phyloP scores from a whole-genome alignment of 2,329 filamentous ascomycete genomes.

The Aspergillus vadensis region DNA sequence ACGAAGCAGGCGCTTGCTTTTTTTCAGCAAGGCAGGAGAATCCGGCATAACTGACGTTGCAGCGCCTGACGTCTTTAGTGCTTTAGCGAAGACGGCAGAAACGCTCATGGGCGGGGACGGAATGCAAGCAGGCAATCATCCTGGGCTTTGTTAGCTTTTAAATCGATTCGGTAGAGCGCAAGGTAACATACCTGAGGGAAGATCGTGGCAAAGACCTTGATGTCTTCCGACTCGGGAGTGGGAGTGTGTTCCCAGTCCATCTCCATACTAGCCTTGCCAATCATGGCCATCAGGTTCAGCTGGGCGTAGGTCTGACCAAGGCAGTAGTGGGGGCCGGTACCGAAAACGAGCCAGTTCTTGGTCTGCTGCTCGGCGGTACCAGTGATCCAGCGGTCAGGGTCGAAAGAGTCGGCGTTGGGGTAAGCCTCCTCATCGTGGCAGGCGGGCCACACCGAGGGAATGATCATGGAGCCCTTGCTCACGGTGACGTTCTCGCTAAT shows the following conservation, averaged over 20 bases:
- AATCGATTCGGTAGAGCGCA: constrained; percentile 15
- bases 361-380: constrained; percentile 86
- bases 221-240: constrained; percentile 83
- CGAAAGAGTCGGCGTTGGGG: constrained; percentile 81
- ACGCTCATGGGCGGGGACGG: constrained; percentile 46
- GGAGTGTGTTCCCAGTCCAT: constrained; percentile 89
- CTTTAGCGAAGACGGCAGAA: constrained; percentile 4
- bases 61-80: neutral
- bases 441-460: constrained; percentile 86
- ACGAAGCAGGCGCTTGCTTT: constrained; percentile 6
- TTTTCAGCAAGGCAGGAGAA: neutral
- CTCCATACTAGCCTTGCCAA: constrained; percentile 84
- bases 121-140: constrained; percentile 84
- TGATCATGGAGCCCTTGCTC: constrained; percentile 91
- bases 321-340: constrained; percentile 94
- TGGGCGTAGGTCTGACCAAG: constrained; percentile 90
- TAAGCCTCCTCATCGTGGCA: constrained; percentile 93
- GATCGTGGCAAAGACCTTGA: constrained; percentile 97
- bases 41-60: neutral
- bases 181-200: constrained; percentile 75
- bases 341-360: constrained; percentile 98
- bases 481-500: constrained; percentile 87
- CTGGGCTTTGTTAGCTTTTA: constrained; percentile 49
- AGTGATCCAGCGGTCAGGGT: constrained; percentile 87
- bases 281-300: constrained; percentile 82